Percentiles rank a stretch among this genome's conserved stretches.
Evolutionary conservation across 2,329 filamentous ascomycete genomes (phyloP).

Genomic region (Cercospora canescens): DNA sequence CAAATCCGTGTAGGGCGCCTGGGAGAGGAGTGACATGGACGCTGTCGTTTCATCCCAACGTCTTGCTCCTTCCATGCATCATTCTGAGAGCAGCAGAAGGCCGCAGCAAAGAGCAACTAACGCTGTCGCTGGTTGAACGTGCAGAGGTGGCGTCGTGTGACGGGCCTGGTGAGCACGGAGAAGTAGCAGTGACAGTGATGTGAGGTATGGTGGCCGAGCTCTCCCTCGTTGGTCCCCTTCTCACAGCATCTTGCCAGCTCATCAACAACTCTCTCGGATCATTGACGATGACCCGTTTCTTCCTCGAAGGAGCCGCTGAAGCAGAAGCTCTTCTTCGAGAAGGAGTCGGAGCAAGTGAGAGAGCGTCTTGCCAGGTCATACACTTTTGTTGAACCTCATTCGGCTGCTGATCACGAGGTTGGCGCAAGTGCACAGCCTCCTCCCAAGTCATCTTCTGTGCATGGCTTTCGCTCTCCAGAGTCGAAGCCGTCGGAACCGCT

Average conservation of each 20-base stretch:
- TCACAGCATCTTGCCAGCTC: constrained; percentile 7
- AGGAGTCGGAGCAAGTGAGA: neutral
- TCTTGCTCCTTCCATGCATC: neutral
- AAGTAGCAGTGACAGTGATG: neutral
- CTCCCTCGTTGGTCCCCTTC: neutral
- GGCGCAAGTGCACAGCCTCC: neutral
- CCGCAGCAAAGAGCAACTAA: neutral
- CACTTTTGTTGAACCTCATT: neutral
- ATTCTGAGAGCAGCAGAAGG: neutral
- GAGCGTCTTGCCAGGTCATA: constrained; percentile 6
- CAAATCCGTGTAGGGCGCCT: too few species aligned
- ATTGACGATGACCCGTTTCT: constrained; percentile 1
- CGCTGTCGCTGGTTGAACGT: neutral
- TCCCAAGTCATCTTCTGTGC: constrained; percentile 1
- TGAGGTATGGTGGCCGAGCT: neutral
- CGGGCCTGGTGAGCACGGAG: neutral
- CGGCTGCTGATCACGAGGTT: neutral
- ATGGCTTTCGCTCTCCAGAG: constrained; percentile 1
- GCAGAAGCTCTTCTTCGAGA: neutral
- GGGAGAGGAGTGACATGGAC: too few species aligned
- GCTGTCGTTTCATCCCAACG: neutral
- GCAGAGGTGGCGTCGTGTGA: neutral
- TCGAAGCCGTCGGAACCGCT: neutral
- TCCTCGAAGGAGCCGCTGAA: neutral
- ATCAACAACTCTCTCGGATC: constrained; percentile 5